Base-by-base conservation (phyloP, 805 yeast genomes). In the Saccharomycopsis sp. region DNA sequence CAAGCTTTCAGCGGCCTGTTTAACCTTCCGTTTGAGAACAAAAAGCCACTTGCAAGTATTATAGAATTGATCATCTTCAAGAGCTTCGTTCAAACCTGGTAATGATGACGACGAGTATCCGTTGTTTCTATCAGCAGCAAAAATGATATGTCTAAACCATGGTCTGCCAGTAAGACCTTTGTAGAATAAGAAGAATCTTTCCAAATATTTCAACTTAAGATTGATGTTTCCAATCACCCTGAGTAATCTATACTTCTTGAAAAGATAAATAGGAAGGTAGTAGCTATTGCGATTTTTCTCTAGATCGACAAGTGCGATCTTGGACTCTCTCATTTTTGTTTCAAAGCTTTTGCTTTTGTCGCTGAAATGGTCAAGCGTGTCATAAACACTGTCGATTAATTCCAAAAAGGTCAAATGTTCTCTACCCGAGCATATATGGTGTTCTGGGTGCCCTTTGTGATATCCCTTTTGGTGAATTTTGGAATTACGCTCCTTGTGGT, bases 131-230 rank as follows among this genome's bases (percentile, higher is more conserved):
- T 84, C 85, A 52, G 84, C 80, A 1, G 85, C 82, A 66, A 71
- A 82, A n/a, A 82, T 73, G 50, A 77, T 69, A 65, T 83, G 87
- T 66, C 77, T 80, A 70, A 78, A 82, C 85, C 86, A 83, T 1
- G 73, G 66, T 55, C 87, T 73, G 50, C 70, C 73, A 15, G 73
- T 75, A 18, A 82, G 71, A 0, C 87, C 87, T 2, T 72, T 70
- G 1, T 73, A 70, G 62, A 76, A 66, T 50, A 80, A 61, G 64
- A 82, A 80, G 18, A 64, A 60, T 57, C 81, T 71, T 60, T 82
- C 87, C 46, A 77, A 70, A 51, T 63, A 67, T 57, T 68, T 68
- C 52, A 79, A 68, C 62, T 73, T 74, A 34, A 62, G 37, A 66
- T 83, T 82, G 46, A 73, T 67, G 2, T 60, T 52, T 52, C 59